Conservation (phyloP, 805 yeast species). For the Hanseniaspora jakobsenii region DNA sequence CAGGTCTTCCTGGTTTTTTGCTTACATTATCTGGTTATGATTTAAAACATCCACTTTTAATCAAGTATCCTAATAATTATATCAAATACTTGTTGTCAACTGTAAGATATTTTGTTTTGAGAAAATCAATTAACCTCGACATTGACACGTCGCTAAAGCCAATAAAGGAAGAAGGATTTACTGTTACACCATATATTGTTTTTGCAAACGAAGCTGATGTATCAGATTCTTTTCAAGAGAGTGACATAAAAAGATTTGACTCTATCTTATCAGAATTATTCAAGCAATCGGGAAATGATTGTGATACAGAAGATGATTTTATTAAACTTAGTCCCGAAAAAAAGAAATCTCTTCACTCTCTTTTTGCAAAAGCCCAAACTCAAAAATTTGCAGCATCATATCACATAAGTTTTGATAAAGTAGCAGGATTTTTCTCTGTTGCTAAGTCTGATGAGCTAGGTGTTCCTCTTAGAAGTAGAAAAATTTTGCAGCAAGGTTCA, state of each 20-base stretch:
- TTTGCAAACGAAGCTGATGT: not conserved
- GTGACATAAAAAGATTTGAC: not conserved
- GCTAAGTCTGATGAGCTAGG: slow-evolving; percentile 56
- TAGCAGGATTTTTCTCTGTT: slow-evolving; percentile 65
- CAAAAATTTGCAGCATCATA: slow-evolving; percentile 43
- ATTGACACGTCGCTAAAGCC: slow-evolving; percentile 19
- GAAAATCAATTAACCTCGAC: slow-evolving; percentile 51
- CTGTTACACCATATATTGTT: slow-evolving; percentile 1
- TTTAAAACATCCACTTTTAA: slow-evolving; percentile 45
- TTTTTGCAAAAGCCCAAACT: slow-evolving; percentile 10
- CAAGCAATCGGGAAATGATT: slow-evolving; percentile 26
- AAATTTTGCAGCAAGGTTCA: slow-evolving; percentile 45
- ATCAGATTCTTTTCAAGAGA: not conserved
- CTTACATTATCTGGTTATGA: slow-evolving; percentile 64
- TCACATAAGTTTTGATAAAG: slow-evolving; percentile 51
- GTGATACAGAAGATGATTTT: not conserved
- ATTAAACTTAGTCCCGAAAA: slow-evolving; percentile 26
- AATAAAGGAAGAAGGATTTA: slow-evolving; percentile 17
- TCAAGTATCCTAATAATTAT: slow-evolving; percentile 41
- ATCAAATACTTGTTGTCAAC: slow-evolving; percentile 52
- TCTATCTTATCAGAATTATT: not conserved
- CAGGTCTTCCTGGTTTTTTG: slow-evolving; percentile 88
- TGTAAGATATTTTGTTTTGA: slow-evolving; percentile 78
- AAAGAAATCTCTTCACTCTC: not conserved
- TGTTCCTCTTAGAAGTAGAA: slow-evolving; percentile 52